A percentile compares a stretch with the other conserved stretches of the same genome.
Evolutionary conservation across 2,329 filamentous ascomycete genomes (phyloP).

Genomic region (Cytospora piceae): DNA sequence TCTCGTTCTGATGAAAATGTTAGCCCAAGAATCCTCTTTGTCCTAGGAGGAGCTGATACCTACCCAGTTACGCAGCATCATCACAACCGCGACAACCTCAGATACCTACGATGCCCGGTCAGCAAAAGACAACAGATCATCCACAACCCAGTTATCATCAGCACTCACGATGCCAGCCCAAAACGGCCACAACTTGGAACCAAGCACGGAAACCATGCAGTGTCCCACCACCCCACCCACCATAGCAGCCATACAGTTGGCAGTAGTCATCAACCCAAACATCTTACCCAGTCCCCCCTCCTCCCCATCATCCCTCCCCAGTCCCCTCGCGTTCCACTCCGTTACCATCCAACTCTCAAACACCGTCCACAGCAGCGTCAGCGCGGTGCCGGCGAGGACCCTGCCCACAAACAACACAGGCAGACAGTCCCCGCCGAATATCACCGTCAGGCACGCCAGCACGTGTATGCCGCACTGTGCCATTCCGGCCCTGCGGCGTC

Average conservation of each 20-base stretch:
- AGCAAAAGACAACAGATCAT: not conserved
- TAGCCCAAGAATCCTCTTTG: not conserved
- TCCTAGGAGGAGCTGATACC: not conserved
- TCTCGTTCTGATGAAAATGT: slow-evolving; percentile 26
- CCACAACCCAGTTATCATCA: not conserved
- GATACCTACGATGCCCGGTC: slow-evolving; percentile 31
- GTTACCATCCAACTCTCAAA: slow-evolving; percentile 65
- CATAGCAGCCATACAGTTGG: slow-evolving; percentile 58
- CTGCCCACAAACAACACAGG: slow-evolving; percentile 40
- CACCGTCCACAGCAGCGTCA: slow-evolving; percentile 58
- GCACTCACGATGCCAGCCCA: slow-evolving; percentile 44
- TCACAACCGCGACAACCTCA: slow-evolving; percentile 35
- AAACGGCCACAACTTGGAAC: slow-evolving; percentile 55
- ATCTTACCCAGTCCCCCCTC: slow-evolving; percentile 49
- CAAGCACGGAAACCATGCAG: slow-evolving; percentile 49
- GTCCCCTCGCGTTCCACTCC: slow-evolving; percentile 52
- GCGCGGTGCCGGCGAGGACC: slow-evolving; percentile 54
- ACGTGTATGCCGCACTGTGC: slow-evolving; percentile 30
- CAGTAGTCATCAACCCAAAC: slow-evolving; percentile 54
- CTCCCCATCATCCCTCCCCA: slow-evolving; percentile 39
- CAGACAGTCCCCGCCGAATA: slow-evolving; percentile 27
- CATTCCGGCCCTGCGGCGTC: slow-evolving; percentile 29
- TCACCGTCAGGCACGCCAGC: slow-evolving; percentile 28
- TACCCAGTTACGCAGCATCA: slow-evolving; percentile 40
- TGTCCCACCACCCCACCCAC: slow-evolving; percentile 53